Base-by-base conservation (phyloP, 1,284 basidiomycete species). In the Meripilus lineatus region DNA sequence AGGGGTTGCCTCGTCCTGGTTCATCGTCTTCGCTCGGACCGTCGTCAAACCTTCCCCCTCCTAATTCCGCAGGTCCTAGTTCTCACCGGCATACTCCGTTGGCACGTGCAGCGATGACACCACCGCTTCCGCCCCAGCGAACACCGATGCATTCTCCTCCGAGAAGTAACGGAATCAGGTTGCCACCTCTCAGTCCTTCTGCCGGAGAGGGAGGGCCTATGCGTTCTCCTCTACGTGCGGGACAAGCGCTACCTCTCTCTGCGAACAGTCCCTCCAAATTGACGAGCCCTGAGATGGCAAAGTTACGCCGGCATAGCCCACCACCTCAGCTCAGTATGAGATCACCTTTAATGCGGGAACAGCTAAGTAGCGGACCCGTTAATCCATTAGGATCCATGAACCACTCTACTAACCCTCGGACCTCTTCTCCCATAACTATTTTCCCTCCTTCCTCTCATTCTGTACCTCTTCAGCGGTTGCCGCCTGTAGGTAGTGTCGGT, bases 1-100 rank as follows among this genome's bases (percentile, higher is more conserved):
- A 57, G 26, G 40, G 38, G 20, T 40, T 46, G 15, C 50, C 53
- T 2, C 53, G 56, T 1, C 55, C 58, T 2, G 48, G 53, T 3
- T 58, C 58, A 15, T 47, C 51, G 17, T 20, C 34, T 37, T 32
- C 52, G 32, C 15, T 37, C 11, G 44, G 45, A 4, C 52, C 32
- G 2, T 37, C 48, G 18, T n/a, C 49, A 2, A 25, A 17, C 4
- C 45, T 39, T 24, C 38, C 46, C 8, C 42, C 45, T 17, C 42
- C 44, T 17, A n/a, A n/a, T n/a, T n/a, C n/a, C n/a, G n/a, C n/a
- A n/a, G n/a, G n/a, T n/a, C n/a, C n/a, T n/a, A n/a, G n/a, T n/a
- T 35, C 45, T n/a, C 34, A 41, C 32, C 15, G 34, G 30, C 46
- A 33, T 14, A 20, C 44, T 22, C 26, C 40, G 17, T 33, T 38